Conservation (phyloP, 371 early-diverging fungal genomes). For the Rhizomucor pusillus region DNA sequence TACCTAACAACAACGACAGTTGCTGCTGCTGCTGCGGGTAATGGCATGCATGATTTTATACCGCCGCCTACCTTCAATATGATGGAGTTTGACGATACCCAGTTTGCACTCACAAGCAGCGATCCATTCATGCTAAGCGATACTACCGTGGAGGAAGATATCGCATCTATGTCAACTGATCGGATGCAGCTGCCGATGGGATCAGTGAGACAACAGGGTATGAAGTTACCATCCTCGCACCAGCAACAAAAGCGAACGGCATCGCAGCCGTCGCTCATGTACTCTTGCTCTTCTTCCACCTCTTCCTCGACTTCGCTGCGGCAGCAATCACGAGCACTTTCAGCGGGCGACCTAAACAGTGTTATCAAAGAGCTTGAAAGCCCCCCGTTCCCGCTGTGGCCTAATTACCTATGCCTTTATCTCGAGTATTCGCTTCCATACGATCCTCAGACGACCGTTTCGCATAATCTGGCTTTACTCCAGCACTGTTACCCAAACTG, state of each 20-base stretch:
- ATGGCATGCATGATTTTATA: no score
- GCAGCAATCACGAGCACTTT: slow-evolving; percentile 3
- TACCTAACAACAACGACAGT: no score
- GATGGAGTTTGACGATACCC: slow-evolving; percentile 11
- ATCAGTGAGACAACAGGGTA: background rate
- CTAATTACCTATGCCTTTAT: slow-evolving; percentile 46
- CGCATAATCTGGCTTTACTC: slow-evolving; percentile 38
- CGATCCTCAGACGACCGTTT: slow-evolving; percentile 30
- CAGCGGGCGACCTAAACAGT: slow-evolving; percentile 5
- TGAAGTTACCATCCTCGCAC: background rate
- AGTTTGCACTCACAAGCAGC: slow-evolving; percentile 3
- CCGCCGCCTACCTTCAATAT: background rate
- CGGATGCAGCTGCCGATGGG: background rate
- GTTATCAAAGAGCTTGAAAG: slow-evolving; percentile 6
- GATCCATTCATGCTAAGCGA: slow-evolving; percentile 9
- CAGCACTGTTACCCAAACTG: slow-evolving; percentile 40
- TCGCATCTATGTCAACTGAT: background rate
- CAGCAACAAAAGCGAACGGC: slow-evolving; percentile 8
- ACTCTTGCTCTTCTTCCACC: slow-evolving; percentile 3
- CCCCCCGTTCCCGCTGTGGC: slow-evolving; percentile 27
- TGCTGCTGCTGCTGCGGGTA: no score
- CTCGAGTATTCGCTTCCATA: slow-evolving; percentile 40
- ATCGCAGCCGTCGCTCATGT: slow-evolving; percentile 3
- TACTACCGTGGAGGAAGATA: slow-evolving; percentile 1
- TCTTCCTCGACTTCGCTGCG: slow-evolving; percentile 5